These are phyloP conservation scores for Fagopyrum esculentum DNA, from an alignment of 148 eudicot species.

Conservation along the genomic window DNA sequence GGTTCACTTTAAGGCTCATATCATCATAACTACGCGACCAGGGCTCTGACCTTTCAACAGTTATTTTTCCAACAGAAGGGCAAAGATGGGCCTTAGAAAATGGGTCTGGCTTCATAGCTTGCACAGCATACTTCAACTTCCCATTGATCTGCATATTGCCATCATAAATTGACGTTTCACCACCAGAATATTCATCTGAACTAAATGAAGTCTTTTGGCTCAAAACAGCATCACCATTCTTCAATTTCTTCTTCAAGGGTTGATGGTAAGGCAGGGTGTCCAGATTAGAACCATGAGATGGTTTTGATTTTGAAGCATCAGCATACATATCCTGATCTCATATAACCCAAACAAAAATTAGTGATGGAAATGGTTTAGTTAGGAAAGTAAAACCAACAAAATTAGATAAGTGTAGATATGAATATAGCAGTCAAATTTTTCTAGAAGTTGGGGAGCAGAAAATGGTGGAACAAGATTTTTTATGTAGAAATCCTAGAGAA, in stretches of 20 bases:
- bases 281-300: neutral
- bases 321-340: constrained; percentile 2
- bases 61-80: constrained; percentile 32
- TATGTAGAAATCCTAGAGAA: neutral
- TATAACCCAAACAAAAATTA: neutral
- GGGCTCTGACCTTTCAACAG: constrained; percentile 23
- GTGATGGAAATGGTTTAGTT: neutral
- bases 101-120: constrained; percentile 25
- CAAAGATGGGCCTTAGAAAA: constrained; percentile 19
- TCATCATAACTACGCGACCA: constrained; percentile 26
- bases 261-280: constrained; percentile 5
- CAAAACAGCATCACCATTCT: constrained; percentile 9
- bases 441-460: neutral
- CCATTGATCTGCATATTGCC: constrained; percentile 11
- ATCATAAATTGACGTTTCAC: constrained; percentile 14
- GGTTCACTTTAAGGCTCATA: constrained; percentile 22
- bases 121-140: constrained; percentile 20
- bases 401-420: neutral
- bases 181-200: constrained; percentile 14
- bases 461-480: neutral
- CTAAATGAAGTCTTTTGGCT: constrained; percentile 10
- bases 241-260: constrained; percentile 3
- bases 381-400: neutral
- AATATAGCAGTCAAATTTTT: neutral
- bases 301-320: constrained; percentile 9